Evolutionary conservation across 371 early-diverging fungal species (phyloP), one percentile per base, ranked within the genome.

Genomic region (Sporodiniella umbellata): DNA sequence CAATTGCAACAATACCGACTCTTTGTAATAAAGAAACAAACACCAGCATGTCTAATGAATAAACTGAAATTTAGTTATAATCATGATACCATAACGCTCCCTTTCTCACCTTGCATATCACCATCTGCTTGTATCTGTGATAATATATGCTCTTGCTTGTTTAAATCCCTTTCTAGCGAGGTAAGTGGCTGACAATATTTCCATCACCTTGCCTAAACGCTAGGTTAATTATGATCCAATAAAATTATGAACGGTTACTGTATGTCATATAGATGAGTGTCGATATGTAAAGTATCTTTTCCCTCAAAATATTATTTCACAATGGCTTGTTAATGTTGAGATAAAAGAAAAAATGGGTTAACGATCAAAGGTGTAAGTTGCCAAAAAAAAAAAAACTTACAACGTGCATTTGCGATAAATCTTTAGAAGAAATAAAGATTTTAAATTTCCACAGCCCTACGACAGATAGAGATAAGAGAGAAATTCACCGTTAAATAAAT

Each of bases 1-100:
- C 56, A 51, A 50, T 42, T 45, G 17, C 51, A 17, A 56, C 51
- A 46, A 56, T 56, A 42, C 51, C 45, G 35, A 55, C 23, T 31
- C 25, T 48, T 7, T 56, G 45, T 28, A 37, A 5, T 45, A 38
- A 42, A 42, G 43, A 45, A 35, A 52, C 45, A 45, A 26, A 52
- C 17, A 37, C 12, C 37, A 52, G 52, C 52, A 52, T 45, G 38
- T 52, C 52, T 37, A 52, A 52, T 43, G 44, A 43, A 43, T 43
- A 43, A 43, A 43, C 23, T 33, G 28, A 37, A 52, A 35, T 37
- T 44, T 25, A 45, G 45, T 44, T 45, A 52, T 45, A 23, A 37
- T 52, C 38, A 45, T 45, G 45, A 33, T 33, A 12, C 4, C 51
- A 51, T 51, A 33, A 51, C 8, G 22, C 17, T 33, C 30, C 33